Base-by-base conservation (phyloP, 352 stramenopile species). In the Phytophthora pluvialis region DNA sequence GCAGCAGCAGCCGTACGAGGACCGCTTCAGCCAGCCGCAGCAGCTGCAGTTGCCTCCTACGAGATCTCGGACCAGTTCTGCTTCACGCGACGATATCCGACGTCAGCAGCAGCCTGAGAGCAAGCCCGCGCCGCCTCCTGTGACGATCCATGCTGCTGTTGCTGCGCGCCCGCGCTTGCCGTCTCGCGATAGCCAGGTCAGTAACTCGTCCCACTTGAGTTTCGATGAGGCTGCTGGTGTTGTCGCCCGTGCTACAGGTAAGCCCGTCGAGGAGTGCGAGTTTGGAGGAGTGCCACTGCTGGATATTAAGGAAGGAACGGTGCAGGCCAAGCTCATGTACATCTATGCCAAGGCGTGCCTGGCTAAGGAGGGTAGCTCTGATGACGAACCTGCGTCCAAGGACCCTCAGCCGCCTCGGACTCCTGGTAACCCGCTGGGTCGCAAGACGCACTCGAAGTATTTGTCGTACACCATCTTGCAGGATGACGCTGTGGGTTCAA, bases 331-430 rank as follows among this genome's bases (percentile, higher is more conserved):
- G 43, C 60, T 94, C 4, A 70, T 94, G 63, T 65, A 77, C 36
- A 88, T 88, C 44, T 94, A 90, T 57, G 85, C 85, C 1, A 89
- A 89, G 59, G 81, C 85, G 10, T 94, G 85, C 58, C 54, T 94
- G 21, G 85, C 83, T 16, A 90, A 85, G 61, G 75, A 90, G 18
- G 68, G 64, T 10, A 67, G 35, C n/a, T 58, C 53, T 4, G 65
- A 62, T 29, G 31, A 70, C 25, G 57, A 75, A 38, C 28, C 48
- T 40, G 38, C 47, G 16, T 58, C 42, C 7, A 66, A 74, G 31
- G 65, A 71, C 11, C 36, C 11, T 0, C 38, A 80, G 29, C 48
- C 54, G 11, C 48, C 54, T 48, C 60, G 48, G 5, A 74, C 67
- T 42, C 35, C 62, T 3, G 70, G 70, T 12, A 77, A 81, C 40